phyloP scores from a whole-genome alignment of 2,329 filamentous ascomycete genomes.

The Simplicillium aogashimaense region DNA sequence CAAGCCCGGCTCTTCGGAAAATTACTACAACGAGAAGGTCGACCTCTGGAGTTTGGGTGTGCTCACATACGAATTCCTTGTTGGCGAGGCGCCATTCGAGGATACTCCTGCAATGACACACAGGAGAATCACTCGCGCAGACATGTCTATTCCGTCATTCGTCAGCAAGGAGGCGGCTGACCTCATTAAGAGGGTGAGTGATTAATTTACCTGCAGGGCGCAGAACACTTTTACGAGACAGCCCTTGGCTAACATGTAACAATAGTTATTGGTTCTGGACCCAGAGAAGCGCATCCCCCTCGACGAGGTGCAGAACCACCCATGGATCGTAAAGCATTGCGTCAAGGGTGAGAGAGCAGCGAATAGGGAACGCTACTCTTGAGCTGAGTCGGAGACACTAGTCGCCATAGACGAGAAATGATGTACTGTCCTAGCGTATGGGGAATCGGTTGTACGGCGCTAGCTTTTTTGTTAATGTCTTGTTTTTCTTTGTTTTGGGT shows the following conservation, averaged over 20 bases:
- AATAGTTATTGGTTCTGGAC: conserved; percentile 75
- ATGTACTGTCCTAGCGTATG: too few relatives aligned
- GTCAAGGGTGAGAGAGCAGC: conserved; percentile 48
- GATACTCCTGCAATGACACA: conserved; percentile 94
- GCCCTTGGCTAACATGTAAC: background rate
- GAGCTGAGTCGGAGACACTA: too few relatives aligned
- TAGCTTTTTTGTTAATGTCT: background rate
- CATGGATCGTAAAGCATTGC: conserved; percentile 97
- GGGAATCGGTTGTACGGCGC: conserved; percentile 1
- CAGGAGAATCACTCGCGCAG: conserved; percentile 73
- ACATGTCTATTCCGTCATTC: conserved; percentile 87
- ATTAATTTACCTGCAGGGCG: background rate
- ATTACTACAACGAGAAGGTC: conserved; percentile 90
- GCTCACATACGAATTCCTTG: conserved; percentile 89
- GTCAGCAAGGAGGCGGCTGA: conserved; percentile 86
- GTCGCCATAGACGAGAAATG: conserved; percentile 17
- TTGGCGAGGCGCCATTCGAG: conserved; percentile 94
- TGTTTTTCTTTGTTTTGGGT: conserved; percentile 4
- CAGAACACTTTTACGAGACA: background rate
- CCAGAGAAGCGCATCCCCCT: conserved; percentile 88
- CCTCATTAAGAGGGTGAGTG: conserved; percentile 75
- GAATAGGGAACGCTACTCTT: conserved; percentile 30
- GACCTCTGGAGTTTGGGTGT: conserved; percentile 95
- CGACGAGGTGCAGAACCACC: conserved; percentile 79
- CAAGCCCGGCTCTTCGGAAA: conserved; percentile 67